These are phyloP conservation scores for Cupressus sempervirens DNA, from an alignment of 75 land plant genomes.

Conservation along the genomic window DNA sequence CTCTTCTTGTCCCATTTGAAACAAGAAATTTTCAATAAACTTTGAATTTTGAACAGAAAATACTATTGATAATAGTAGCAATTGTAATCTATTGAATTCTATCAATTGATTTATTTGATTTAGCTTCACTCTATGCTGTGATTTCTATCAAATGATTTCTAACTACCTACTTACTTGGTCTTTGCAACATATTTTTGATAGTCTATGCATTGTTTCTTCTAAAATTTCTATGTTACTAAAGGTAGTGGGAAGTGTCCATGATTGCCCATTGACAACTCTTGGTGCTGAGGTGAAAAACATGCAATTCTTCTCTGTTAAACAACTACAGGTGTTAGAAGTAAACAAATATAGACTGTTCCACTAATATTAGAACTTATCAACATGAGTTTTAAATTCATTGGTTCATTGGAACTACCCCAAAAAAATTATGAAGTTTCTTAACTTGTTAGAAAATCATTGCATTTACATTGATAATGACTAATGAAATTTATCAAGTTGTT, in stretches of 20 bases:
- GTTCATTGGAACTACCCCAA: background rate
- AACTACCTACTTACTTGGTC: constrained; percentile 8
- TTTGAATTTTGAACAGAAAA: too few relatives aligned
- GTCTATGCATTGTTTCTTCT: constrained; percentile 25
- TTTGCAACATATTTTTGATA: constrained; percentile 58
- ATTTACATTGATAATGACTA: background rate
- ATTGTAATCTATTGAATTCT: too few relatives aligned
- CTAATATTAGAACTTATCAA: background rate
- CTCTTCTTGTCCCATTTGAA: too few relatives aligned
- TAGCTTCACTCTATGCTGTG: background rate
- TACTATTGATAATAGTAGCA: too few relatives aligned
- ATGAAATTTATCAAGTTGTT: background rate
- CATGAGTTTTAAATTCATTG: background rate
- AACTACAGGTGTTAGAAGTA: background rate
- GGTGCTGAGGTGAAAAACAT: constrained; percentile 20
- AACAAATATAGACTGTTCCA: background rate
- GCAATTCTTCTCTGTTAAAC: constrained; percentile 25
- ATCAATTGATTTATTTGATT: too few relatives aligned
- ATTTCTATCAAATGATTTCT: background rate
- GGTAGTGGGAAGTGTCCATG: constrained; percentile 37
- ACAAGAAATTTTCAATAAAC: too few relatives aligned
- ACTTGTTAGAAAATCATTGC: background rate
- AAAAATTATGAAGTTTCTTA: background rate
- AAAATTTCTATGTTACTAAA: constrained; percentile 47
- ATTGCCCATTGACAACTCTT: constrained; percentile 23